A percentile compares a stretch with the other conserved stretches of the same genome.
phyloP scores from a whole-genome alignment of 768 basidiomycete species.

The Podaxis pistillaris region DNA sequence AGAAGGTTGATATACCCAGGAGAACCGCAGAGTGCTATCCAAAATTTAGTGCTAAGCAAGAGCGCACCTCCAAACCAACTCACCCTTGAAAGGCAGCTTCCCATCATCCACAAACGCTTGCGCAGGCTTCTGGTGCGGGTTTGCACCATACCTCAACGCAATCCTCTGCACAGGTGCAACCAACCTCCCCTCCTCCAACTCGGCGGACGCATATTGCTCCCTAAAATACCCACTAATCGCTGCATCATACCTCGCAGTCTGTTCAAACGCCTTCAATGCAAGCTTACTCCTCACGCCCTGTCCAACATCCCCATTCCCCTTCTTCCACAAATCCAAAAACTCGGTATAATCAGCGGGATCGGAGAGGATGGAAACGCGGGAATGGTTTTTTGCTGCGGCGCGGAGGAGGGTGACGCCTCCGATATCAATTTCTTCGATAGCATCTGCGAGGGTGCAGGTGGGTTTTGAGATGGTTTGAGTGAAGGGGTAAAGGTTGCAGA shows the following conservation, averaged over 20 bases:
- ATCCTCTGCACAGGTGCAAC: conserved; percentile 79
- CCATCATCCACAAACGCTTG: conserved; percentile 92
- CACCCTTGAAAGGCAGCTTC: conserved; percentile 92
- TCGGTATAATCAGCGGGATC: conserved; percentile 85
- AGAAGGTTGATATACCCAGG: conserved; percentile 99
- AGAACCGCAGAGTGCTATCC: conserved; percentile 81
- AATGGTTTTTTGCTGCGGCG: conserved; percentile 98
- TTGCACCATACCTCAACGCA: conserved; percentile 90
- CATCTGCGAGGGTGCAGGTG: conserved; percentile 84
- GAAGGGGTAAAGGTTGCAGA: conserved; percentile 99
- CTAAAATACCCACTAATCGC: conserved; percentile 97
- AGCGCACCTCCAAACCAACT: conserved; percentile 4
- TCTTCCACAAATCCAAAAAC: conserved; percentile 76
- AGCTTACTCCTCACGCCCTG: conserved; percentile 71
- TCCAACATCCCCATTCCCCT: conserved; percentile 69
- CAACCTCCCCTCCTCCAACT: conserved; percentile 56
- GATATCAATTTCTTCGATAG: conserved; percentile 98
- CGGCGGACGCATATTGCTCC: conserved; percentile 90
- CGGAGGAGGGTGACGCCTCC: conserved; percentile 97
- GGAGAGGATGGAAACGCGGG: conserved; percentile 83
- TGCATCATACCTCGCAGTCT: conserved; percentile 92
- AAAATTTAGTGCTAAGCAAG: background rate
- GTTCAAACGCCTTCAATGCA: conserved; percentile 96
- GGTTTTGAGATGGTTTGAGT: conserved; percentile 86
- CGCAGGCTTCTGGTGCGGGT: conserved; percentile 98